These are phyloP conservation scores for Alternaria triticimaculans DNA, from an alignment of 2,329 filamentous ascomycete genomes.

Conservation along the genomic window DNA sequence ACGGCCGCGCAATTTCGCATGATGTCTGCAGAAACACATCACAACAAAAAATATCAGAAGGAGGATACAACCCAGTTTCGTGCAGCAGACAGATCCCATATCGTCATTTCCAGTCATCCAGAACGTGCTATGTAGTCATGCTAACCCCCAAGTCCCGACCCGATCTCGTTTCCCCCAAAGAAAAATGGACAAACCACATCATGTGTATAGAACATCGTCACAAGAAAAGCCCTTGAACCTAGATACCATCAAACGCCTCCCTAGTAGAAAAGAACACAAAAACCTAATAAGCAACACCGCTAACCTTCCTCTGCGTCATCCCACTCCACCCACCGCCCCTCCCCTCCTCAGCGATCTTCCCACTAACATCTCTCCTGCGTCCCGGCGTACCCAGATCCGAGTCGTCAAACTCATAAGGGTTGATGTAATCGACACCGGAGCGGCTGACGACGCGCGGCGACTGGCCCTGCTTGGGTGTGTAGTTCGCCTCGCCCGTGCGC, in stretches of 20 bases:
- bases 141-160: background rate
- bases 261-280: background rate
- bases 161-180: background rate
- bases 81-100: background rate
- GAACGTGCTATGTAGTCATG: background rate
- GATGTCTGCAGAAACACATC: background rate
- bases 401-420: conserved; percentile 42
- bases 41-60: background rate
- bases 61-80: background rate
- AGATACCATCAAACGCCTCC: background rate
- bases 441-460: conserved; percentile 56
- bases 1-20: background rate
- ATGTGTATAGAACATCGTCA: background rate
- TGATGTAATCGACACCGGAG: conserved; percentile 55
- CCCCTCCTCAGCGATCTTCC: conserved; percentile 76
- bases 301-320: conserved; percentile 51
- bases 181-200: background rate
- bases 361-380: conserved; percentile 66
- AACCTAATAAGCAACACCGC: conserved; percentile 33
- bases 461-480: conserved; percentile 35
- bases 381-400: conserved; percentile 41
- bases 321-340: conserved; percentile 51
- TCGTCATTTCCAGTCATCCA: background rate
- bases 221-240: background rate
- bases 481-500: conserved; percentile 41